Conservation (phyloP, 768 basidiomycete genomes). For the Lentinula lateritia region DNA sequence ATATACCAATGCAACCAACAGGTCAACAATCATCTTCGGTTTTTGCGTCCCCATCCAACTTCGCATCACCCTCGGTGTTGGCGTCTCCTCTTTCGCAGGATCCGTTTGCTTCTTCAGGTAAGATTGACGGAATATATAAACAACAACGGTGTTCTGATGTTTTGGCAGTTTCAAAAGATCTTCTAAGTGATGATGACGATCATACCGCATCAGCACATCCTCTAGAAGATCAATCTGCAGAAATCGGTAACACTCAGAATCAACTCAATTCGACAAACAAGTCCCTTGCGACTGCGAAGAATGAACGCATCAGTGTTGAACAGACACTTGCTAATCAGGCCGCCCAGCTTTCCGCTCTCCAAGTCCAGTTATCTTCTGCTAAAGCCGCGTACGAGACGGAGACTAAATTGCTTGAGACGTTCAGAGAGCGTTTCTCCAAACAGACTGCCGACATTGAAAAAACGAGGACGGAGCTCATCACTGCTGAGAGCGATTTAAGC, state of each 20-base stretch:
- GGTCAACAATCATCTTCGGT: constrained; percentile 23
- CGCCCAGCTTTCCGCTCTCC: constrained; percentile 69
- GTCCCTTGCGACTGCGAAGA: constrained; percentile 59
- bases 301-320: constrained; percentile 65
- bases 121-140: neutral
- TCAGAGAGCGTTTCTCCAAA: constrained; percentile 61
- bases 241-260: constrained; percentile 85
- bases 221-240: constrained; percentile 70
- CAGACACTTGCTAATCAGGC: constrained; percentile 61
- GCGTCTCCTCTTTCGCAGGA: constrained; percentile 28
- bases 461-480: constrained; percentile 73
- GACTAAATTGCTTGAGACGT: constrained; percentile 55
- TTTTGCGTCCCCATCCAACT: constrained; percentile 9
- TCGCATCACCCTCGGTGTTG: constrained; percentile 15
- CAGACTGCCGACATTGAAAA: constrained; percentile 74
- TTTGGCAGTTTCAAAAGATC: constrained; percentile 32
- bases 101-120: constrained; percentile 41
- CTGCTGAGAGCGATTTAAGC: constrained; percentile 87
- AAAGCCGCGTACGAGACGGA: constrained; percentile 87
- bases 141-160: neutral
- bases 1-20: constrained; percentile 19
- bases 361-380: constrained; percentile 78
- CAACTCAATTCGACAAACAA: constrained; percentile 77
- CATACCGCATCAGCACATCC: constrained; percentile 35
- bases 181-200: constrained; percentile 75